Evolutionary conservation across 2,329 filamentous ascomycete species (phyloP), one percentile per base, ranked within the genome.

Genomic region (Xylariaceae sp.): DNA sequence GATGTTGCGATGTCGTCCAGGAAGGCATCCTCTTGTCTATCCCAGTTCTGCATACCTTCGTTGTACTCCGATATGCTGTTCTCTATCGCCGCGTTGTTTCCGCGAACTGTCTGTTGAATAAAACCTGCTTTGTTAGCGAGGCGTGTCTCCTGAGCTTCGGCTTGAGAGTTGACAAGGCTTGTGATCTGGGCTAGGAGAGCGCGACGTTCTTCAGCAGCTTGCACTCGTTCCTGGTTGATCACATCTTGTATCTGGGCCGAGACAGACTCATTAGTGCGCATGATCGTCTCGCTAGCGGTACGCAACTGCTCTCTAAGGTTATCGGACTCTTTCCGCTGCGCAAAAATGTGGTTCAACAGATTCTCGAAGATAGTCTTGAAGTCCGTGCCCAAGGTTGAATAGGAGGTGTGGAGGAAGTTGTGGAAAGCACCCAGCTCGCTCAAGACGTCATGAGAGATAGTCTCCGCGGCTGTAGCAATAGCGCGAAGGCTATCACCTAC

Each of bases 361-460:
- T 88, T 85, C 56, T 96, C 90, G 58, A 97, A 96, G 19, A 92
- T 81, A 5, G 74, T 73, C 66, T 92, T 95, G 73, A 96, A 90
- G 58, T 97, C 90, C 52, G 85, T 85, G 9, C 90, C 90, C 2
- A 97, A 78, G 1, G 82, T 79, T 58, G 85, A 87, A 67, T 96
- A 96, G 0, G 92, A 96, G 11, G 81, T 73, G 61, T 95, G 90
- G 30, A 97, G 79, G 75, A 92, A 84, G 44, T 76, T 81, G 66
- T 96, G 90, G 62, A 97, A 95, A n/a, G 80, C 78, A 31, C 83
- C 81, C 52, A 99, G 79, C 68, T 97, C 92, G 51, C 81, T 86
- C 51, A 96, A 81, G 42, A 97, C 91, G 60, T 95, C 92, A 11
- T 86, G 87, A 0, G 90, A 90, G 54, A 97, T 96, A 48, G 87